Evolutionary conservation across 1,284 basidiomycete species (phyloP).

Genomic region (Athelia psychrophila): DNA sequence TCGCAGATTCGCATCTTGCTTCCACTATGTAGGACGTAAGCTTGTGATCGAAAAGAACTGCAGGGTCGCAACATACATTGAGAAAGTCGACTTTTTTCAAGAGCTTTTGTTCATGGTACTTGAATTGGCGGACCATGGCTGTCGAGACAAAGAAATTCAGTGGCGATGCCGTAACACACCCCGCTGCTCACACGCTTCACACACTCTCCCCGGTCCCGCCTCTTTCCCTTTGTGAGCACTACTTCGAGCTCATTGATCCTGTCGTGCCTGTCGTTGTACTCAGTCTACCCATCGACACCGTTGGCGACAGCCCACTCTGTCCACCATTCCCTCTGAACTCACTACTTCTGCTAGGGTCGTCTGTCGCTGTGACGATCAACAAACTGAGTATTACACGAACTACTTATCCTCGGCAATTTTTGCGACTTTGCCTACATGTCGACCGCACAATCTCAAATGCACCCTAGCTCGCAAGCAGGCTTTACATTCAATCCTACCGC

Average conservation of each 20-base stretch:
- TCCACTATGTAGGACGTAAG: constrained; percentile 67
- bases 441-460: not conserved
- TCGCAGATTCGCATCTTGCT: constrained; percentile 88
- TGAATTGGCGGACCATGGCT: constrained; percentile 82
- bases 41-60: not conserved
- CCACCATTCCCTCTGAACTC: not conserved
- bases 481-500: not conserved
- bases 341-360: too few relatives aligned
- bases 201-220: too few relatives aligned
- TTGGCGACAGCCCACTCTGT: not conserved
- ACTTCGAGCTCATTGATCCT: too few relatives aligned
- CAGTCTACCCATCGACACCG: not conserved
- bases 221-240: too few relatives aligned
- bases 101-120: constrained; percentile 91
- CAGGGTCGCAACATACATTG: constrained; percentile 53
- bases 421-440: not conserved
- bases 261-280: too few relatives aligned
- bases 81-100: constrained; percentile 95
- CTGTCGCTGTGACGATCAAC: not conserved
- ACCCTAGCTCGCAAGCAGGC: not conserved
- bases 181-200: too few relatives aligned
- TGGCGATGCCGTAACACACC: too few relatives aligned
- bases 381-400: not conserved
- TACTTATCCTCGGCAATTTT: not conserved
- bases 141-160: too few relatives aligned